Percentiles rank a stretch among this genome's conserved stretches.
Conservation (phyloP, 1,284 basidiomycete species). For the Rhodotorula sp. region DNA sequence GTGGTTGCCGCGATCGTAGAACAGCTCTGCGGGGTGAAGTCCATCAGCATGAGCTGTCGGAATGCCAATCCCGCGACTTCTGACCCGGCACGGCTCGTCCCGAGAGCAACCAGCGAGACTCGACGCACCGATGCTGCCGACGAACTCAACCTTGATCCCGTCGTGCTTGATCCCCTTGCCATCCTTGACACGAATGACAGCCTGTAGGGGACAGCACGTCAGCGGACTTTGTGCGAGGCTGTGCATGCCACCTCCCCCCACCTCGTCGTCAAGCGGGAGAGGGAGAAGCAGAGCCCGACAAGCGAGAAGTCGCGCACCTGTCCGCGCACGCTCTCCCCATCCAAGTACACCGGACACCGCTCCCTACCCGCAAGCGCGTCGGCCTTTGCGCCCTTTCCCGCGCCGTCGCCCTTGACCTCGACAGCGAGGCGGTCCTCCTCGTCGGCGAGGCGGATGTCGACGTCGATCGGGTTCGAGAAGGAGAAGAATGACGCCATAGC, state of each 20-base stretch:
- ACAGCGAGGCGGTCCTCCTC: conserved; percentile 81
- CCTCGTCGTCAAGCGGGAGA: not conserved
- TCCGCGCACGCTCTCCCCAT: conserved; percentile 85
- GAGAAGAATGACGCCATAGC: conserved; percentile 62
- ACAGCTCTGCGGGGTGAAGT: conserved; percentile 65
- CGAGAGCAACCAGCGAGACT: not conserved
- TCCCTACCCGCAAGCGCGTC: conserved; percentile 55
- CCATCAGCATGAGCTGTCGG: not conserved
- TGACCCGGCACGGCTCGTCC: not conserved
- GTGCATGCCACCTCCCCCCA: not conserved
- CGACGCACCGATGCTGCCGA: conserved; percentile 85
- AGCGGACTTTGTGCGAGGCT: not conserved
- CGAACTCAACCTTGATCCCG: conserved; percentile 96
- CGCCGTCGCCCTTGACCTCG: conserved; percentile 61
- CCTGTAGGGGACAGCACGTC: conserved; percentile 56
- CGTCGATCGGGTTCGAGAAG: conserved; percentile 75
- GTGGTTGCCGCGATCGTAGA: conserved; percentile 95
- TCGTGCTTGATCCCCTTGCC: conserved; percentile 95
- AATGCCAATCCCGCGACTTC: conserved; percentile 1
- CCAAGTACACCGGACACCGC: conserved; percentile 90
- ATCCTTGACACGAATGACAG: conserved; percentile 83
- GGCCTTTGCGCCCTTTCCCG: conserved; percentile 60
- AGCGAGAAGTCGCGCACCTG: conserved; percentile 64
- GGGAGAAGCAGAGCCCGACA: no score
- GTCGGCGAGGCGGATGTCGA: conserved; percentile 82